A percentile compares a stretch with the other conserved stretches of the same genome.
Evolutionary conservation across 768 basidiomycete species (phyloP).

Genomic region (Hortiboletus campestris): DNA sequence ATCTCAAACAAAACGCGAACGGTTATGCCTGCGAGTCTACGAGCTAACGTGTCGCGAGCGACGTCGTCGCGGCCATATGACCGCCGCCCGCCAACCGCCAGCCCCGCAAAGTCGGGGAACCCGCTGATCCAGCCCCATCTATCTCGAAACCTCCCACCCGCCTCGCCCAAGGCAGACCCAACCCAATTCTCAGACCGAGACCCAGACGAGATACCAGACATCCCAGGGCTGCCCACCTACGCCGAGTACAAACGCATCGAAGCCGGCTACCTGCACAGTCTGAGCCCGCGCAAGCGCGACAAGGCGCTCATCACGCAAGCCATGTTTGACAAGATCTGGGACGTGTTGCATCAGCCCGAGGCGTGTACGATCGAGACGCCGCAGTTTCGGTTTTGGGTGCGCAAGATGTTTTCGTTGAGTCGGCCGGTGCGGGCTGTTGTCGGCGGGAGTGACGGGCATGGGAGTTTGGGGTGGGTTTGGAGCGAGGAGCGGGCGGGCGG

Average conservation of each 20-base stretch:
- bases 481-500: conserved; percentile 7
- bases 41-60: conserved; percentile 8
- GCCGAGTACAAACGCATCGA: conserved; percentile 60
- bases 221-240: conserved; percentile 59
- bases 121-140: neutral
- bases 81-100: conserved; percentile 12
- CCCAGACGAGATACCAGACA: conserved; percentile 12
- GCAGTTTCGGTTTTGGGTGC: conserved; percentile 81
- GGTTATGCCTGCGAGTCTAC: conserved; percentile 24
- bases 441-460: too few relatives aligned
- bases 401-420: conserved; percentile 71
- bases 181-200: too few relatives aligned
- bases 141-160: neutral
- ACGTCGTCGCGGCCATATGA: conserved; percentile 22
- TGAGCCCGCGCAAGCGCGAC: conserved; percentile 55
- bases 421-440: conserved; percentile 9
- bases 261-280: conserved; percentile 52
- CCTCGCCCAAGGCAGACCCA: neutral
- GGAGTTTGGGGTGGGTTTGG: conserved; percentile 6
- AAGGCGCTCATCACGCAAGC: conserved; percentile 73
- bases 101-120: conserved; percentile 1
- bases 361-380: conserved; percentile 48
- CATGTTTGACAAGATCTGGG: conserved; percentile 72
- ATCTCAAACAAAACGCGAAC: neutral
- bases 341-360: conserved; percentile 56